Conservation (phyloP, 1,284 basidiomycete genomes). For the Mycena sp. region DNA sequence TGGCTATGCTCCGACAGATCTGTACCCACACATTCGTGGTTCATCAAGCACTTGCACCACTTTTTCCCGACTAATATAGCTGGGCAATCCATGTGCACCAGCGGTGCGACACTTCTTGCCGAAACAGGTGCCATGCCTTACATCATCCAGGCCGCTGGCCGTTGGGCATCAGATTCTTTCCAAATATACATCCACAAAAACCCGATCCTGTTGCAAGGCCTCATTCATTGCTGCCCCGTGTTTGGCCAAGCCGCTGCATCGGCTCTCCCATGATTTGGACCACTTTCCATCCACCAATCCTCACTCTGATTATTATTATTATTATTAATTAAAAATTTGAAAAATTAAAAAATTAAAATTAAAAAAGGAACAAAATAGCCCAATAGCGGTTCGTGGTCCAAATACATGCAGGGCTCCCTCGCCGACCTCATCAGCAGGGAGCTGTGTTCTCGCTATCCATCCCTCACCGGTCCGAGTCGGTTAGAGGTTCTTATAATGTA, state of each 20-base stretch:
- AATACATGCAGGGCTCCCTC: not conserved
- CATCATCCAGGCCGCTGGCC: constrained; percentile 35
- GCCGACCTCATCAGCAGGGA: no score
- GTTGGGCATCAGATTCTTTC: constrained; percentile 37
- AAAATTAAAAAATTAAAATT: no score
- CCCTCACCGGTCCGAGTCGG: no score
- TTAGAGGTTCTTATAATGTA: no score
- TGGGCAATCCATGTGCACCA: constrained; percentile 33
- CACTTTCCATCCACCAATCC: no score
- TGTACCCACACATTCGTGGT: constrained; percentile 34
- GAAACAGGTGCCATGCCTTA: constrained; percentile 29
- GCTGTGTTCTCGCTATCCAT: no score
- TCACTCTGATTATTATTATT: not conserved
- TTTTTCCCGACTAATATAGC: constrained; percentile 25
- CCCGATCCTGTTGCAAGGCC: constrained; percentile 27
- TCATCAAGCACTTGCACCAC: constrained; percentile 19
- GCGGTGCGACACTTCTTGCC: constrained; percentile 35
- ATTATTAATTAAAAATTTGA: no score
- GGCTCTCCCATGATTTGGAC: no score
- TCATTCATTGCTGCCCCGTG: constrained; percentile 12
- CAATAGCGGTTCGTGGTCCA: not conserved
- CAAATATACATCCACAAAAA: constrained; percentile 37
- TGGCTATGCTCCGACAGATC: constrained; percentile 32
- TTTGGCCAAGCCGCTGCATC: not conserved
- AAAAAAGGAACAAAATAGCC: not conserved